Conservation (phyloP, 345 rosid species). For the Acer negundo region DNA sequence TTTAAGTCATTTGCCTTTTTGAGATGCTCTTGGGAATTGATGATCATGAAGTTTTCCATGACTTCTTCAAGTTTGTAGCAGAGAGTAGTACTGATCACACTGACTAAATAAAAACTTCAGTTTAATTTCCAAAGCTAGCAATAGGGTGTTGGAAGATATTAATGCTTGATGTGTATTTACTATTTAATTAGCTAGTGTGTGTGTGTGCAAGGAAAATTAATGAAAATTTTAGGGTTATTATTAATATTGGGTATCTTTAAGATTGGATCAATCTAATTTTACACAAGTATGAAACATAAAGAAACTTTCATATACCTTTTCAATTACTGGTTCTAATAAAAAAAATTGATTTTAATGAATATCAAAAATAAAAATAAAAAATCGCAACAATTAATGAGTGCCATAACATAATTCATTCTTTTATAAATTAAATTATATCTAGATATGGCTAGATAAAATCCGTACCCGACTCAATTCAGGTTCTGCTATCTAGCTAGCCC, state of each 20-base stretch:
- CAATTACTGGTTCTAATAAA: too few species aligned
- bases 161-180: not conserved
- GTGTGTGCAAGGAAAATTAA: too few species aligned
- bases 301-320: not conserved
- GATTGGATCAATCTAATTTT: not conserved
- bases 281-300: too few species aligned
- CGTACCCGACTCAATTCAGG: too few species aligned
- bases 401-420: too few species aligned
- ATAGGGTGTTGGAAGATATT: not conserved
- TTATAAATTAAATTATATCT: too few species aligned
- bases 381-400: too few species aligned
- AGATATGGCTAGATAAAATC: too few species aligned
- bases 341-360: too few species aligned
- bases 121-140: constrained; percentile 1
- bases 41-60: constrained; percentile 3
- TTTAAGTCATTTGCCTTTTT: constrained; percentile 24
- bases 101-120: constrained; percentile 1
- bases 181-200: too few species aligned
- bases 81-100: not conserved
- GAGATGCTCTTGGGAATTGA: constrained; percentile 42
- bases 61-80: constrained; percentile 23
- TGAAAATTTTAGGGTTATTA: not conserved
- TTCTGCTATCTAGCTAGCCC: too few species aligned
- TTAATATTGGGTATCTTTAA: not conserved
- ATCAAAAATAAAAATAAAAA: too few species aligned